Percentiles rank a stretch among this genome's conserved stretches.
Conservation (phyloP, 106 monocot species). For the Chionographis japonica region DNA sequence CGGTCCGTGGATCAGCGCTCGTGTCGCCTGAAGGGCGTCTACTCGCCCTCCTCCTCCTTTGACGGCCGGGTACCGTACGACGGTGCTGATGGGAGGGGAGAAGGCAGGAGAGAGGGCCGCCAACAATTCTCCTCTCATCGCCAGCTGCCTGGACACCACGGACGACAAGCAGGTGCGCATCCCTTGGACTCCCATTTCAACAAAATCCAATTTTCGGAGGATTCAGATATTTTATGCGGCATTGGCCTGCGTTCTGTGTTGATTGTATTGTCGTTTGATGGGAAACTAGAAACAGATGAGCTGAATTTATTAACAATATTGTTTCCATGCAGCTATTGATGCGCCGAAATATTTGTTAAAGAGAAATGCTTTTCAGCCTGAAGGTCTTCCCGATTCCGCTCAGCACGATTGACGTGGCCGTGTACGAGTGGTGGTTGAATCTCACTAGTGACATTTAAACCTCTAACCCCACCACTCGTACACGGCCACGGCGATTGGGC, state of each 20-base stretch:
- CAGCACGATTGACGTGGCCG: too few species aligned
- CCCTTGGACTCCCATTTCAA: background rate
- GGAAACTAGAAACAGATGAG: too few species aligned
- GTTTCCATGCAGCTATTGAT: too few species aligned
- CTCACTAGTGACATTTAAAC: too few species aligned
- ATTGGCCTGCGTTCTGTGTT: background rate
- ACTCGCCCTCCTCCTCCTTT: constrained; percentile 17
- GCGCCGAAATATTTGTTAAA: too few species aligned
- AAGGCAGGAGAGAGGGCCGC: constrained; percentile 9
- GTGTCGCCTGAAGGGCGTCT: constrained; percentile 54
- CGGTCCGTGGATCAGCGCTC: constrained; percentile 16
- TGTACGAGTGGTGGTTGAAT: too few species aligned
- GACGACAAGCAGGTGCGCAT: constrained; percentile 53
- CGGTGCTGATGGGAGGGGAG: constrained; percentile 12
- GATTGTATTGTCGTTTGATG: background rate
- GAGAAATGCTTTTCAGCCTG: too few species aligned
- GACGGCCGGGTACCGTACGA: constrained; percentile 14
- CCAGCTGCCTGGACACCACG: constrained; percentile 33
- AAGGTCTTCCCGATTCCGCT: too few species aligned
- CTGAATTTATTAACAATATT: too few species aligned
- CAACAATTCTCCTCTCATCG: constrained; percentile 31
- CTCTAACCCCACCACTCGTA: too few species aligned
- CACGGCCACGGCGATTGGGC: too few species aligned
- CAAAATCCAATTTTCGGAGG: too few species aligned
- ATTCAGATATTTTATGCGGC: background rate